phyloP scores from a whole-genome alignment of 495 filamentous ascomycete species.

The Tuber calosporum region DNA sequence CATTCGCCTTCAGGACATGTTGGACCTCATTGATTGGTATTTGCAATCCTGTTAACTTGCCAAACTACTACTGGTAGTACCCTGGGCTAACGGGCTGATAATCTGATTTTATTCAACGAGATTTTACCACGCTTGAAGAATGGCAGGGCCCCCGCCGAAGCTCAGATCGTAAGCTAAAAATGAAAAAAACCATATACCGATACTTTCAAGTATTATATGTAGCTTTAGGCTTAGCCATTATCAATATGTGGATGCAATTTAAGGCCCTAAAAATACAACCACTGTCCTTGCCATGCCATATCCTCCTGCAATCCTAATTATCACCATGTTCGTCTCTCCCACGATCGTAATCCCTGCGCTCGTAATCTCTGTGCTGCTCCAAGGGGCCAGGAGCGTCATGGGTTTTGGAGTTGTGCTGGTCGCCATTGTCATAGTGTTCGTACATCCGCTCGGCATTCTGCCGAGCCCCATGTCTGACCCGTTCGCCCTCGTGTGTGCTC shows the following conservation, averaged over 20 bases:
- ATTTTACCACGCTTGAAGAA: background rate
- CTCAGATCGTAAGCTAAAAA: background rate
- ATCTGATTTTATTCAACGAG: too few species aligned
- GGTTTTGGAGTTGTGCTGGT: conserved; percentile 48
- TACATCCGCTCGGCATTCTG: conserved; percentile 59
- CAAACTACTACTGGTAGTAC: too few species aligned
- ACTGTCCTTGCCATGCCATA: background rate
- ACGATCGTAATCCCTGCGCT: background rate
- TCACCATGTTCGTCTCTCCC: background rate
- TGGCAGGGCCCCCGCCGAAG: background rate
- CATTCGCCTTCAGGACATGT: background rate
- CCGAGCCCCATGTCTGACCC: conserved; percentile 60
- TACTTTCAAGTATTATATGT: background rate
- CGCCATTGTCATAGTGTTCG: conserved; percentile 50
- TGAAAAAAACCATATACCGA: background rate
- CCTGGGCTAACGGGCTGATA: too few species aligned
- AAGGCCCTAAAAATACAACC: background rate
- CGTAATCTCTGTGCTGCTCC: background rate
- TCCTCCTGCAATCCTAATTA: background rate
- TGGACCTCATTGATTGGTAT: too few species aligned
- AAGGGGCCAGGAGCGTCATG: background rate
- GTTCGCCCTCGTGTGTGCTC: conserved; percentile 60
- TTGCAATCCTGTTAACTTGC: too few species aligned
- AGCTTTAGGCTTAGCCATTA: background rate
- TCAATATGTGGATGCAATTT: background rate